Conservation (phyloP, 345 rosid genomes). For the Populus davidiana region DNA sequence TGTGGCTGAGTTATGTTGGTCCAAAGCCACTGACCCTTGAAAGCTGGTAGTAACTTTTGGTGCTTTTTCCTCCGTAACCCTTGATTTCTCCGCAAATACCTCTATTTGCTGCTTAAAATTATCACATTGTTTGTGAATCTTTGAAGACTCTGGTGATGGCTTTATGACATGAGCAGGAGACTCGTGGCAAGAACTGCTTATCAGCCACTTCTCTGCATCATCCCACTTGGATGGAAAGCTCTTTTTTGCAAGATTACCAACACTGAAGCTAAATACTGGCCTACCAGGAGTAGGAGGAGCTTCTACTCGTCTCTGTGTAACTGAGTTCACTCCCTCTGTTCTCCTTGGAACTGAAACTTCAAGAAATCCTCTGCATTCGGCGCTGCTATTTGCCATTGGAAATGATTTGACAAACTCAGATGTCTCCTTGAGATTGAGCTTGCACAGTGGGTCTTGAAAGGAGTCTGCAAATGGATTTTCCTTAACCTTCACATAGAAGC, state of each 20-base stretch:
- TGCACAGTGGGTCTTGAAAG: slow-evolving; percentile 59
- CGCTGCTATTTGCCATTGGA: slow-evolving; percentile 37
- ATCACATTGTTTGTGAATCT: slow-evolving; percentile 36
- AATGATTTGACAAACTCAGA: slow-evolving; percentile 66
- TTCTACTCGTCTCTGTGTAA: slow-evolving; percentile 45
- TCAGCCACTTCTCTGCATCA: slow-evolving; percentile 92
- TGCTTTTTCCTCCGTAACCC: slow-evolving; percentile 50
- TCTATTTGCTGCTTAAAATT: slow-evolving; percentile 40
- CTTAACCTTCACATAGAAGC: slow-evolving; percentile 35
- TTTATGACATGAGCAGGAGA: slow-evolving; percentile 67
- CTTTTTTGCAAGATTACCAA: slow-evolving; percentile 49
- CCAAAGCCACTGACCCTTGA: slow-evolving; percentile 33
- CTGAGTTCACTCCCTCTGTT: slow-evolving; percentile 54
- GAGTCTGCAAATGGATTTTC: slow-evolving; percentile 55
- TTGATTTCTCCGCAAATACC: slow-evolving; percentile 61
- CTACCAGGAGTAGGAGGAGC: slow-evolving; percentile 81
- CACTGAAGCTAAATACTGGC: slow-evolving; percentile 70
- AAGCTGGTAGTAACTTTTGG: slow-evolving; percentile 34
- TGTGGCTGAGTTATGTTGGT: slow-evolving; percentile 27
- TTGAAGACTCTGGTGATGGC: slow-evolving; percentile 29
- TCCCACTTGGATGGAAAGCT: slow-evolving; percentile 94
- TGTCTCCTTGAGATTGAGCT: slow-evolving; percentile 68
- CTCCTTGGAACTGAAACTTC: slow-evolving; percentile 48
- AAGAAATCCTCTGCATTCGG: slow-evolving; percentile 35
- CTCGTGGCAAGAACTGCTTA: slow-evolving; percentile 48